Evolutionary conservation across 1,284 basidiomycete genomes (phyloP), one percentile per base, ranked within the genome.

Genomic region (Irpex sp.): DNA sequence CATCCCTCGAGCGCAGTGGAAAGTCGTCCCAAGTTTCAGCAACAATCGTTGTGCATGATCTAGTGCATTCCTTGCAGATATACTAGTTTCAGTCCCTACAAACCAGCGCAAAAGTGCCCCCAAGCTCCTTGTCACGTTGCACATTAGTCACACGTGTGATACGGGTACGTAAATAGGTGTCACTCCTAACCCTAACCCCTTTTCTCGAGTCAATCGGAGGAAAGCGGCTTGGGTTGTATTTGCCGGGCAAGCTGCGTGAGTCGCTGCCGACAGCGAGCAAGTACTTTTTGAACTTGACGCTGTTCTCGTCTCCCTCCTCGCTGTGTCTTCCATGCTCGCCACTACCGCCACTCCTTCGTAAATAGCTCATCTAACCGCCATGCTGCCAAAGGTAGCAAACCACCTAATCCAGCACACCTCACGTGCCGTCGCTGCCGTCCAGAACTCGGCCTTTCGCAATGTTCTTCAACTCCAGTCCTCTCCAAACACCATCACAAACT

Each of bases 381-480:
- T 93, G 90, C 76, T 93, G 69, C 28, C 90, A 58, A 91, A 91
- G 74, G 86, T 90, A 73, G 87, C 88, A 23, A 87, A 85, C 36
- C 84, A 87, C 58, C 78, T 93, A 59, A 76, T 92, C 37, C 83
- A 91, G 65, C 85, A 87, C 66, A 89, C 87, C 0, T 81, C 85
- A 28, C 85, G 90, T 69, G 89, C 87, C 16, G 90, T 86, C 57
- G 83, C 86, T 2, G 83, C 85, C 54, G 87, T 87, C 52, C 88
- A 90, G 68, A 85, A 84, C 64, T 87, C 87, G 71, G 80, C 87
- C 0, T 77, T 92, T 70, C 78, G 88, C 64, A 91, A 88, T 80
- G 90, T 87, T 58, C 80, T 91, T 60, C 87, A 90, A 67, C 71
- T 84, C 33, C 85, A 85, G 74, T 78, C 82, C 8, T 74, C 78